A percentile compares a stretch with the other conserved stretches of the same genome.
Evolutionary conservation across 148 eudicot genomes (phyloP).

Genomic region (Cornus kousa): DNA sequence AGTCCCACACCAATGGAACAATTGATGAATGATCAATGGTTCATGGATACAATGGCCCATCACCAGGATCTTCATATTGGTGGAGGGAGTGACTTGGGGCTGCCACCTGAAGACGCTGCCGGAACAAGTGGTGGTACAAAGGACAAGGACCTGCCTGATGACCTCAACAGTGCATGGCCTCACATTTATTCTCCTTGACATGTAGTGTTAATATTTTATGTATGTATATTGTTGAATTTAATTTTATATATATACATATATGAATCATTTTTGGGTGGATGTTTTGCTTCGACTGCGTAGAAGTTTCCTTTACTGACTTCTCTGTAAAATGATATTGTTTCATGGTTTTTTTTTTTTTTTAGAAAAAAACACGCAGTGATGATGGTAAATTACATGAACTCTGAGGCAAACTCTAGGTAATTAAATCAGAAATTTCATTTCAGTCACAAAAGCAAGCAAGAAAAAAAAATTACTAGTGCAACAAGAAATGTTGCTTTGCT

Average conservation of each 20-base stretch:
- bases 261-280: neutral
- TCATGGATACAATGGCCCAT: conserved; percentile 9
- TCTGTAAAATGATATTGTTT: too few relatives aligned
- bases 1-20: neutral
- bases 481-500: too few relatives aligned
- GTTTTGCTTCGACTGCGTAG: too few relatives aligned
- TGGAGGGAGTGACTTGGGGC: neutral
- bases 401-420: neutral
- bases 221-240: neutral
- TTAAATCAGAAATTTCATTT: too few relatives aligned
- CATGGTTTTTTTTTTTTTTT: neutral
- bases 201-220: too few relatives aligned
- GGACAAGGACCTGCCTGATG: neutral
- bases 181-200: neutral
- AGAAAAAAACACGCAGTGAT: too few relatives aligned
- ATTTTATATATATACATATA: too few relatives aligned
- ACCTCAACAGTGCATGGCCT: neutral
- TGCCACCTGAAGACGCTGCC: neutral
- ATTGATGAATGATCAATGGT: conserved; percentile 6
- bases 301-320: too few relatives aligned
- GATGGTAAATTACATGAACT: neutral
- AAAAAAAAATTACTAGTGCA: neutral
- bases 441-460: neutral
- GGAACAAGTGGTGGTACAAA: neutral
- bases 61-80: neutral